Evolutionary conservation across 805 yeast species (phyloP), one percentile per base, ranked within the genome.

Genomic region (Starmerella ratchasimensis): DNA sequence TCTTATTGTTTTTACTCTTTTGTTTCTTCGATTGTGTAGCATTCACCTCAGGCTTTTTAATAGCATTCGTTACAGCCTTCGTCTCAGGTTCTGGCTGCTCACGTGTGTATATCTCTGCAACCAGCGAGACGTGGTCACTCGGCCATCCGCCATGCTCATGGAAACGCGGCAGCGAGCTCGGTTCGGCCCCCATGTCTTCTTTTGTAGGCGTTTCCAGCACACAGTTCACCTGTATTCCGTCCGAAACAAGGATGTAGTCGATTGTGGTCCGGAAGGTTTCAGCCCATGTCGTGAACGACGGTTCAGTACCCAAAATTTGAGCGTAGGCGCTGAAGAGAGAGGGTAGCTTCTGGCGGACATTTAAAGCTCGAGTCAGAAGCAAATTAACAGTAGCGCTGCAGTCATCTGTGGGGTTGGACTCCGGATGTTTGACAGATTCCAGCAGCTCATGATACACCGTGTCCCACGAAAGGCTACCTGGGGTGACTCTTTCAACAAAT

Each of bases 111-210:
- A n/a, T n/a, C n/a, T n/a, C n/a, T n/a, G n/a, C n/a, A n/a, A n/a
- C n/a, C n/a, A n/a, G n/a, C n/a, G n/a, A n/a, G n/a, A 88, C 60
- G 61, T 88, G 98, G 52, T 88, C 98, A 43, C 94, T 81, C 3
- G 94, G 93, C 54, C 76, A 84, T 53, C 77, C 83, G 9, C 4
- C 3, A 2, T 81, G 80, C 8, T 14, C 33, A 16, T 20, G 25
- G 14, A 65, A 67, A 43, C 84, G 68, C 0, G 97, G 97, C 50
- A 79, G 88, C 0, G 95, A 94, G 32, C 67, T 62, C 1, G 75
- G 76, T 53, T 77, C 80, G 3, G 67, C 65, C 1, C 82, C 77
- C 90, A 84, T 77, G 38, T 84, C 94, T 3, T 59, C 63, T 1
- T 71, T 72, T 13, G 68, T 62, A 0, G 97, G 96, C 63, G 84